Conservation (phyloP, 495 filamentous ascomycete genomes). For the Rusavskia elegans region DNA sequence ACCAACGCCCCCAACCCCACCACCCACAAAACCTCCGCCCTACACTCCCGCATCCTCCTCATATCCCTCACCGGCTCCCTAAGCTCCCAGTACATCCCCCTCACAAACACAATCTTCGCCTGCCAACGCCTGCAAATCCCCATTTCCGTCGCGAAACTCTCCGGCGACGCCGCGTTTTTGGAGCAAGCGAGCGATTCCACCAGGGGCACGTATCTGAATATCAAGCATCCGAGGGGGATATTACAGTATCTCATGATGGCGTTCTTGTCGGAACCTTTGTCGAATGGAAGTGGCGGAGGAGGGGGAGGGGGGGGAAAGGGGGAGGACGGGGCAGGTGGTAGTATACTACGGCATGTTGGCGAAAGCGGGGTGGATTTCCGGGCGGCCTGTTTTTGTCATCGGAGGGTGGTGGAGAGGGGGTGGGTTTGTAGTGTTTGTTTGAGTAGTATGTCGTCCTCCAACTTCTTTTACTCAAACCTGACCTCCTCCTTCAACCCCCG, state of each 20-base stretch:
- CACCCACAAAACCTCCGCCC: conserved; percentile 23
- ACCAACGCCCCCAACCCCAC: conserved; percentile 27
- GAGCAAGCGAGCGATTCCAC: conserved; percentile 91
- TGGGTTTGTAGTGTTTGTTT: conserved; percentile 94
- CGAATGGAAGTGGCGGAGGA: conserved; percentile 44
- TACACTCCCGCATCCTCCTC: conserved; percentile 80
- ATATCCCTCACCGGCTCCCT: conserved; percentile 67
- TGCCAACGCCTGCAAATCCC: conserved; percentile 70
- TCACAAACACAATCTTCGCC: conserved; percentile 96
- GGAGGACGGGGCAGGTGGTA: conserved; percentile 5
- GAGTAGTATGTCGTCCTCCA: conserved; percentile 41
- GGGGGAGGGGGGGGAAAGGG: too few relatives aligned
- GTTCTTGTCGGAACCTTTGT: conserved; percentile 63
- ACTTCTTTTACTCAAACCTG: too few relatives aligned
- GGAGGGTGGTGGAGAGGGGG: conserved; percentile 76
- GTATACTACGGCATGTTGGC: conserved; percentile 17
- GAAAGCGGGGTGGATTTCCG: conserved; percentile 88
- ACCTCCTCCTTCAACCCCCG: background rate
- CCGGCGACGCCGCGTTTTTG: conserved; percentile 78
- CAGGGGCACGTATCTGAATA: conserved; percentile 67
- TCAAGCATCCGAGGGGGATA: conserved; percentile 47
- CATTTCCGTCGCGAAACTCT: conserved; percentile 76
- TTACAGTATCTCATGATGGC: conserved; percentile 91
- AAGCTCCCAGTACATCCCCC: conserved; percentile 83
- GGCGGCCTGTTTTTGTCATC: conserved; percentile 93